Base-by-base conservation (phyloP, 768 basidiomycete species). In the Lactarius akahatsu region DNA sequence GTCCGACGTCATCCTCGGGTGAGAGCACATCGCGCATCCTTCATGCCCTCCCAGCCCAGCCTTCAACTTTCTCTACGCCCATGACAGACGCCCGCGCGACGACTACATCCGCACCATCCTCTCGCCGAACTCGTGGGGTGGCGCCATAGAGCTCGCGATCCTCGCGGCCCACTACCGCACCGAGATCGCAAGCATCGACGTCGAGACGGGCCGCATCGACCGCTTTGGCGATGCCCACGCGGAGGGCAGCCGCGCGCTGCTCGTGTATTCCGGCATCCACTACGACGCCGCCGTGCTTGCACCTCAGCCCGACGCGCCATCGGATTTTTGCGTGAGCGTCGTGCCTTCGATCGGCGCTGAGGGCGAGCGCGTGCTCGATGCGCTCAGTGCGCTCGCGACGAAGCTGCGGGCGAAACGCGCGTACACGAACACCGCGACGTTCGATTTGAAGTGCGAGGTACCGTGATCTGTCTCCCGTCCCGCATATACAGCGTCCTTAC, bases 191-290 rank as follows among this genome's bases (percentile, higher is more conserved):
- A 92, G 90, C 68, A 82, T 96, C 64, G 96, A 98, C 74, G 91
- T 98, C 67, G 92, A 96, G 76, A 92, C 92, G 0, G 96, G 96
- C 0, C 85, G 96, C 20, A 84, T 94, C 66, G 94, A 98, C 77
- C 83, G 83, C 26, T 96, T 96, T 73, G 79, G 85, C 1, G 84
- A 80, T 32, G 77, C 80, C 15, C n/a, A n/a, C n/a, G n/a, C n/a
- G n/a, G n/a, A n/a, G n/a, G 75, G 76, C 32, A 7, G 32, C 62
- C 75, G 76, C 72, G 77, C 87, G 64, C 75, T 97, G 16, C 73
- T 98, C n/a, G 81, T 98, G 4, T 98, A 98, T 78, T 94, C 92
- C 0, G 96, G 96, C 3, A 97, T 98, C 56, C 96, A 98, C 75
- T 99, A 99, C 76, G 96, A 99, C 75, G 92, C 92, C 10, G 86